These are phyloP conservation scores for Eucalyptus marginata DNA, from an alignment of 345 rosid species.

Conservation along the genomic window DNA sequence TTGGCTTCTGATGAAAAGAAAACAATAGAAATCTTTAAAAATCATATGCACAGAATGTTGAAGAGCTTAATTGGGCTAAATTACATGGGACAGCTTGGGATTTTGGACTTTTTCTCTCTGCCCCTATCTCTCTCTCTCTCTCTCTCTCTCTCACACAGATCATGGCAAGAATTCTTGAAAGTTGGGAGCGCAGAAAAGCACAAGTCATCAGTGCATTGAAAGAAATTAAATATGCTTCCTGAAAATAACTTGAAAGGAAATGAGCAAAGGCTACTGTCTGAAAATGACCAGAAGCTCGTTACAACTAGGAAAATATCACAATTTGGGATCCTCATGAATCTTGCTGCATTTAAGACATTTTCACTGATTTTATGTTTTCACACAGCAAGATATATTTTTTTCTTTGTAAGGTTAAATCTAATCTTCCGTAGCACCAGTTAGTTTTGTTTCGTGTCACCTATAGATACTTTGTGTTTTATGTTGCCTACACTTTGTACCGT, in stretches of 20 bases:
- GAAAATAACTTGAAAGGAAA: neutral
- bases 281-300: neutral
- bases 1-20: neutral
- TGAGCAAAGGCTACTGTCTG: neutral
- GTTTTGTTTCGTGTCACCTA: neutral
- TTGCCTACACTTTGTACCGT: neutral
- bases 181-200: neutral
- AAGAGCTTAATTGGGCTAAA: neutral
- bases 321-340: neutral
- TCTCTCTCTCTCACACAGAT: neutral
- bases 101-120: neutral
- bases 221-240: neutral
- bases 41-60: neutral
- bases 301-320: neutral
- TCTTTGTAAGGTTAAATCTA: neutral
- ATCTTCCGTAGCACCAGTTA: neutral
- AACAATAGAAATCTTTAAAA: neutral
- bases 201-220: neutral
- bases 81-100: neutral
- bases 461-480: neutral
- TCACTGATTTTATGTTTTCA: neutral
- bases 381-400: neutral
- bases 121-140: neutral
- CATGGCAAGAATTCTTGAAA: neutral
- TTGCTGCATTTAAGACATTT: neutral